Conservation (phyloP, 768 basidiomycete species). For the Boletus rubroflammeus region DNA sequence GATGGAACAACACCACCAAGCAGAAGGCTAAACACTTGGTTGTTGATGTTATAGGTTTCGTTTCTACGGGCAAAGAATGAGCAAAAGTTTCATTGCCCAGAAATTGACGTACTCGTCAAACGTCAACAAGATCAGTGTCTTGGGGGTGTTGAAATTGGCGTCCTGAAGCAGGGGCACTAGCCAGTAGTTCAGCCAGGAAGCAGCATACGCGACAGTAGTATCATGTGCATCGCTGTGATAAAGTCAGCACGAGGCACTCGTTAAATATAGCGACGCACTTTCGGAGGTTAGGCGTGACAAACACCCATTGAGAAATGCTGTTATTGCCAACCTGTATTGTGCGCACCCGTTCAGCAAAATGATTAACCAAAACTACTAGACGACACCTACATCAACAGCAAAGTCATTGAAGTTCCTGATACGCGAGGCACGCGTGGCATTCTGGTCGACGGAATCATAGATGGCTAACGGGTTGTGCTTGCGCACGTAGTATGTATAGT, state of each 20-base stretch:
- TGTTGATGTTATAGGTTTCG: conserved; percentile 38
- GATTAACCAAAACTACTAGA: neutral
- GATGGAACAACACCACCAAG: conserved; percentile 46
- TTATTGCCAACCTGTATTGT: conserved; percentile 31
- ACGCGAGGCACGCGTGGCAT: conserved; percentile 38
- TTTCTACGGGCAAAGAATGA: conserved; percentile 11
- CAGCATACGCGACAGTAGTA: conserved; percentile 47
- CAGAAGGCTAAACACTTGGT: conserved; percentile 44
- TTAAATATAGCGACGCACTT: conserved; percentile 14
- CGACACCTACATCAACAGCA: conserved; percentile 42
- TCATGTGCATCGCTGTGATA: conserved; percentile 55
- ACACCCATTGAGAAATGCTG: conserved; percentile 55
- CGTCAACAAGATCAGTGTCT: conserved; percentile 56
- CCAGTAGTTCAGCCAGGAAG: conserved; percentile 47
- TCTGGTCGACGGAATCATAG: conserved; percentile 47
- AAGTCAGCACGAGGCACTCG: neutral
- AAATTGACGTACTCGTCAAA: conserved; percentile 55
- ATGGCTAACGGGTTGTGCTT: conserved; percentile 56
- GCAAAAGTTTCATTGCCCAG: neutral
- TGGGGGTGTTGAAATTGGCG: conserved; percentile 48
- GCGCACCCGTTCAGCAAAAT: neutral
- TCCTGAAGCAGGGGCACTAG: conserved; percentile 49
- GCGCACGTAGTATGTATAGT: conserved; percentile 51
- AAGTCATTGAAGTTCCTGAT: conserved; percentile 64
- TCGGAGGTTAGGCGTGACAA: conserved; percentile 58